Percentiles rank a stretch among this genome's conserved stretches.
These are phyloP conservation scores for Zea mays DNA, from an alignment of 176 grass and related monocot species.

Conservation along the genomic window Zm-B73-REFERENCE-NAM-5.0 NC_050099.1:165278001-165278500, in stretches of 20 bases:
- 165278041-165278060: not conserved
- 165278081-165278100: slow-evolving; percentile 20
- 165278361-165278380: slow-evolving; percentile 60
- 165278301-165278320: slow-evolving; percentile 1
- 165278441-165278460: slow-evolving; percentile 78
- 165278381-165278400: slow-evolving; percentile 71
- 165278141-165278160: slow-evolving; percentile 15
- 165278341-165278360: slow-evolving; percentile 19
- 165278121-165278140: not conserved
- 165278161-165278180: not conserved
- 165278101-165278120: not conserved
- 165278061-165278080: not conserved
- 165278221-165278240: not conserved
- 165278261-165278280: not conserved
- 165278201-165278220: not conserved
- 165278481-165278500: slow-evolving; percentile 35
- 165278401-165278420: slow-evolving; percentile 62
- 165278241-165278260: not conserved
- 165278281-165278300: not conserved
- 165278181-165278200: slow-evolving; percentile 11
- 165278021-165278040: not conserved
- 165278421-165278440: slow-evolving; percentile 72
- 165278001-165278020: slow-evolving; percentile 7
- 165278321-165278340: slow-evolving; percentile 17
- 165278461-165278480: slow-evolving; percentile 85